A percentile compares a stretch with the other conserved stretches of the same genome.
Conservation (phyloP, 1,139 yeast genomes). For the Suhomyces kunorum region DNA sequence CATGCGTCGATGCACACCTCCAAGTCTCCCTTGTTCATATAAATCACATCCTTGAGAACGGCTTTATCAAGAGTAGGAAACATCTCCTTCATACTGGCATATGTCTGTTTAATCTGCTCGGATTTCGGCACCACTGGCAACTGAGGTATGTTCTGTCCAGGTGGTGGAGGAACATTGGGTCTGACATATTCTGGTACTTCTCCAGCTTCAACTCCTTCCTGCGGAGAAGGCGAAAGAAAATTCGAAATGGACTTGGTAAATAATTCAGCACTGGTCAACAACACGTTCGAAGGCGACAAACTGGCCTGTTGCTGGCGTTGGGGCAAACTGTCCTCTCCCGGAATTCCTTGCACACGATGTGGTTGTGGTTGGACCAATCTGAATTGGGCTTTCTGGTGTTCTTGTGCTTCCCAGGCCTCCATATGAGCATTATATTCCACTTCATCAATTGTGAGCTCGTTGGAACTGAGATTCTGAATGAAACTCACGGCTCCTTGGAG, state of each 20-base stretch:
- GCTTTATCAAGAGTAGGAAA: constrained; percentile 74
- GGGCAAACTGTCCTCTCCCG: background rate
- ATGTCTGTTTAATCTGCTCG: constrained; percentile 26
- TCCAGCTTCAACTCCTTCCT: constrained; percentile 16
- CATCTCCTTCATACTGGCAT: constrained; percentile 59
- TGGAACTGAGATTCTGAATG: constrained; percentile 58
- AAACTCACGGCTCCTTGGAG: constrained; percentile 82
- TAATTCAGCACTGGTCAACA: constrained; percentile 55
- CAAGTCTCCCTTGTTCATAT: constrained; percentile 65
- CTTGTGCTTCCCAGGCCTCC: constrained; percentile 52
- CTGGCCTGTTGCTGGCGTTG: constrained; percentile 17
- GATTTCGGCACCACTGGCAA: constrained; percentile 1
- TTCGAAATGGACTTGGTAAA: constrained; percentile 50
- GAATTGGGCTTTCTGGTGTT: constrained; percentile 20
- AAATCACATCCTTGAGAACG: constrained; percentile 68
- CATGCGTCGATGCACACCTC: constrained; percentile 77
- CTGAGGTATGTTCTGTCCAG: background rate
- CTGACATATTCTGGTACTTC: background rate
- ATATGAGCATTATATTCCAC: constrained; percentile 56
- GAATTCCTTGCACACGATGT: constrained; percentile 12
- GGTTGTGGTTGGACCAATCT: constrained; percentile 25
- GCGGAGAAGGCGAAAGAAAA: constrained; percentile 48
- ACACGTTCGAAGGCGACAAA: constrained; percentile 51
- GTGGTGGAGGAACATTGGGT: constrained; percentile 6
- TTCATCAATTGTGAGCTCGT: constrained; percentile 60